Conservation (phyloP, 495 filamentous ascomycete genomes). For the Tricharina praecox region DNA sequence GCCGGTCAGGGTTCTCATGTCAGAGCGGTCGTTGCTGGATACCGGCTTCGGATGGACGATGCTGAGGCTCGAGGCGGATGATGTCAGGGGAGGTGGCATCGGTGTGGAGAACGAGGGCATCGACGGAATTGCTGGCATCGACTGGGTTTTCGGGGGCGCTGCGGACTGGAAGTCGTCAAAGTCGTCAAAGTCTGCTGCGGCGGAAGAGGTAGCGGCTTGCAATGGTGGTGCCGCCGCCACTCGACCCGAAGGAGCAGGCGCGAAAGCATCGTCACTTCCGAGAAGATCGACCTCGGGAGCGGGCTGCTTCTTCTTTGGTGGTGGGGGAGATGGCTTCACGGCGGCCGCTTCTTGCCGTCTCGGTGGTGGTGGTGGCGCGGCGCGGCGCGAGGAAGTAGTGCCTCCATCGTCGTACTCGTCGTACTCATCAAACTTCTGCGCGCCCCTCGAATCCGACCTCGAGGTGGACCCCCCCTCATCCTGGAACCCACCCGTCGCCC, state of each 20-base stretch:
- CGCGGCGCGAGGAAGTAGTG: slow-evolving; percentile 11
- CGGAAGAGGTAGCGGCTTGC: slow-evolving; percentile 29
- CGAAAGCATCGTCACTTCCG: slow-evolving; percentile 61
- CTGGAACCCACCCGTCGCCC: slow-evolving; percentile 44
- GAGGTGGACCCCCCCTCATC: slow-evolving; percentile 30
- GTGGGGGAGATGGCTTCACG: slow-evolving; percentile 33
- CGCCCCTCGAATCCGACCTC: slow-evolving; percentile 31
- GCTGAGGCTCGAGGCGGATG: slow-evolving; percentile 46
- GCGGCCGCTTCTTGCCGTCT: slow-evolving; percentile 34
- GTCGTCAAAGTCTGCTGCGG: slow-evolving; percentile 68
- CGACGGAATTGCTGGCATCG: slow-evolving; percentile 26
- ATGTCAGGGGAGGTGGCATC: slow-evolving; percentile 30
- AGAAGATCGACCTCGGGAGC: slow-evolving; percentile 78
- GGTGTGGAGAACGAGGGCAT: slow-evolving; percentile 29
- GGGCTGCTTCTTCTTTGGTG: slow-evolving; percentile 51
- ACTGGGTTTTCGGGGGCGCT: slow-evolving; percentile 37
- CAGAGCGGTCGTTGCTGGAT: slow-evolving; percentile 59
- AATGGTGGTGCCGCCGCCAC: too few relatives aligned
- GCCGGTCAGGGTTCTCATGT: slow-evolving; percentile 60
- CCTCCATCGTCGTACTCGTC: slow-evolving; percentile 83
- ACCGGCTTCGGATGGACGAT: slow-evolving; percentile 61
- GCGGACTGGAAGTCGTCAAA: slow-evolving; percentile 99
- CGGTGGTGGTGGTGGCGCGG: slow-evolving; percentile 30
- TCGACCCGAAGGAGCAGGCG: slow-evolving; percentile 33
- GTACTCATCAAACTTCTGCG: slow-evolving; percentile 76